phyloP scores from a whole-genome alignment of 2,329 filamentous ascomycete species.

The Curvularia lunata region DNA sequence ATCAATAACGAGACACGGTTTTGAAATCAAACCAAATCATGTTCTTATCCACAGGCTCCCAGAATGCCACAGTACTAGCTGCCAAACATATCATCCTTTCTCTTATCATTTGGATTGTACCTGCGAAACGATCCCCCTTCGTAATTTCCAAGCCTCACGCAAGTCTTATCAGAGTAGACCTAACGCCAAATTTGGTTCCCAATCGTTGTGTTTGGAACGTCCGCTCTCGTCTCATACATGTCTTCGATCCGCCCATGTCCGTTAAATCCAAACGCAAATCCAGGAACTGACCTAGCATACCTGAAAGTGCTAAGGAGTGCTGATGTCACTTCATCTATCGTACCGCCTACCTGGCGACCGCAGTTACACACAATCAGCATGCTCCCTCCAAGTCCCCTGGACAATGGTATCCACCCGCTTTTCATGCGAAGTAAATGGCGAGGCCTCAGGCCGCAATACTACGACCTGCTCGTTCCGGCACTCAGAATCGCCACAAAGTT shows the following conservation, averaged over 20 bases:
- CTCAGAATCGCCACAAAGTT: constrained; percentile 10
- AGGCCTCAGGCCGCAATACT: neutral
- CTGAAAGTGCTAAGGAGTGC: neutral
- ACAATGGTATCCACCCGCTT: constrained; percentile 7
- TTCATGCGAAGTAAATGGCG: constrained; percentile 4
- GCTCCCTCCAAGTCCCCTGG: neutral
- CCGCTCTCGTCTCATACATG: neutral
- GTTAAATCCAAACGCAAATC: neutral
- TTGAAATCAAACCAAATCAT: neutral
- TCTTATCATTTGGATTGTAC: neutral
- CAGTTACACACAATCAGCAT: neutral
- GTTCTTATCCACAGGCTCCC: neutral
- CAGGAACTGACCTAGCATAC: neutral
- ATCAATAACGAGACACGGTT: neutral
- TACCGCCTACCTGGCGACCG: neutral
- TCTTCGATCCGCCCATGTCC: neutral
- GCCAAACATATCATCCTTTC: neutral
- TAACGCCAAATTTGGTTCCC: neutral
- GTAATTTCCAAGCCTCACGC: neutral
- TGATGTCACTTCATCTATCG: neutral
- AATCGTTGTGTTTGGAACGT: neutral
- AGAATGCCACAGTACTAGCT: neutral
- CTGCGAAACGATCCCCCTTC: neutral
- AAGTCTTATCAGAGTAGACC: neutral
- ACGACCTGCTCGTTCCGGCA: constrained; percentile 3